Conservation (phyloP, 495 filamentous ascomycete genomes). For the Hyaloscypha hepaticicola region DNA sequence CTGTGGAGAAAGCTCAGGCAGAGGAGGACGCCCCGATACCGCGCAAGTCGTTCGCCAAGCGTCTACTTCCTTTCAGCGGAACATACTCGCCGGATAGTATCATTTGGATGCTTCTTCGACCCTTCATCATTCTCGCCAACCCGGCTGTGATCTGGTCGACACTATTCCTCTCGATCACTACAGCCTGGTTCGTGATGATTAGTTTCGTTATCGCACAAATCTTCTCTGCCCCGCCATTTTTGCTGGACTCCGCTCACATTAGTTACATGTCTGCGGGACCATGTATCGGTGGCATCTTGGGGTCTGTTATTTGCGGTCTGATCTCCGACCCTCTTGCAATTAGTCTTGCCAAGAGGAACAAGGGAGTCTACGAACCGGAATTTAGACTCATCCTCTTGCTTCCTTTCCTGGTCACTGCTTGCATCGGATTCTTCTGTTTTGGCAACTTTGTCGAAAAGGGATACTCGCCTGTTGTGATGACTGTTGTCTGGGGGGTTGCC, state of each 20-base stretch:
- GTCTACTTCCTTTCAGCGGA: slow-evolving; percentile 70
- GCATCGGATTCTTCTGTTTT: slow-evolving; percentile 44
- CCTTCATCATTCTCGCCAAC: slow-evolving; percentile 80
- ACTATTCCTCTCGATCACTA: slow-evolving; percentile 74
- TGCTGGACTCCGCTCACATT: slow-evolving; percentile 60
- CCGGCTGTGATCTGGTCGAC: slow-evolving; percentile 86
- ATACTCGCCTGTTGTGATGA: slow-evolving; percentile 39
- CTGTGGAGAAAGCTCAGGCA: no score
- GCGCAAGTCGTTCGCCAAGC: slow-evolving; percentile 38
- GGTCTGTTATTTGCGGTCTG: slow-evolving; percentile 60
- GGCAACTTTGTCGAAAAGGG: slow-evolving; percentile 42
- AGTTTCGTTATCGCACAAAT: slow-evolving; percentile 78
- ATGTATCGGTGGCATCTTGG: slow-evolving; percentile 45
- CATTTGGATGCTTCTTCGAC: slow-evolving; percentile 68
- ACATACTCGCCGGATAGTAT: slow-evolving; percentile 74
- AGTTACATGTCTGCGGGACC: slow-evolving; percentile 34
- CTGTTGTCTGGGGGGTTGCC: slow-evolving; percentile 37
- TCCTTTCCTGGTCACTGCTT: slow-evolving; percentile 53
- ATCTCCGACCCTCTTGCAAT: slow-evolving; percentile 59
- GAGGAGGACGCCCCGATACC: no score
- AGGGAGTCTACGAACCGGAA: slow-evolving; percentile 66
- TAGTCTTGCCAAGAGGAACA: slow-evolving; percentile 53
- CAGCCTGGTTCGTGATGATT: slow-evolving; percentile 92
- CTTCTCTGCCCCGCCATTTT: slow-evolving; percentile 55
- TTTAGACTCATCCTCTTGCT: slow-evolving; percentile 62